These are phyloP conservation scores for Wakefieldia striispora DNA, from an alignment of 768 basidiomycete species.

Conservation along the genomic window DNA sequence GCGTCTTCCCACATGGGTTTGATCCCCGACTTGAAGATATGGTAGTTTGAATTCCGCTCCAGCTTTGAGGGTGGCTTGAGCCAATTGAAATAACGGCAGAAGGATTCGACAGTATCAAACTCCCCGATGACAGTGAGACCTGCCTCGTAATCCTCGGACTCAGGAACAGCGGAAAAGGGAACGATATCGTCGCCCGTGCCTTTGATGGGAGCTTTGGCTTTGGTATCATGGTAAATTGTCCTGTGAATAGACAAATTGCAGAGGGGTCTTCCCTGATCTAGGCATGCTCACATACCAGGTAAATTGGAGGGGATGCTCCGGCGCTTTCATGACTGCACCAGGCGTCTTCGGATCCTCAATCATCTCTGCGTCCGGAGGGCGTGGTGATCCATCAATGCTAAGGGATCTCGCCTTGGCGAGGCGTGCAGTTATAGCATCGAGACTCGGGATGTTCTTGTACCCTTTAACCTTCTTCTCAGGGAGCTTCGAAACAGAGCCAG, in stretches of 20 bases:
- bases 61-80: constrained; percentile 87
- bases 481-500: constrained; percentile 24
- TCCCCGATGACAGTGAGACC: constrained; percentile 84
- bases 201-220: constrained; percentile 56
- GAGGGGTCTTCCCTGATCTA: background rate
- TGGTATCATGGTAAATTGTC: constrained; percentile 90
- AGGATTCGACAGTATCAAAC: constrained; percentile 86
- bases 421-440: constrained; percentile 82
- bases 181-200: constrained; percentile 24
- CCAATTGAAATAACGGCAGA: constrained; percentile 94
- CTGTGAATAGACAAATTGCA: constrained; percentile 37
- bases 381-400: constrained; percentile 55
- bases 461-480: constrained; percentile 48
- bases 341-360: constrained; percentile 84
- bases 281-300: constrained; percentile 53
- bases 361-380: constrained; percentile 74
- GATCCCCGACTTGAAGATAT: constrained; percentile 92
- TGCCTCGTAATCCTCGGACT: constrained; percentile 79
- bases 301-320: constrained; percentile 84
- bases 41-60: constrained; percentile 90
- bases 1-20: constrained; percentile 98
- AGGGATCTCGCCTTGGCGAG: constrained; percentile 69
- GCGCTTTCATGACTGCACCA: constrained; percentile 61
- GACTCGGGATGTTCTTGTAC: constrained; percentile 85
- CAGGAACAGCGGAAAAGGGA: constrained; percentile 46